A percentile compares a stretch with the other conserved stretches of the same genome.
Evolutionary conservation across 164 flowering plant genomes (phyloP).

Genomic region (Cinnamomum micranthum): DNA sequence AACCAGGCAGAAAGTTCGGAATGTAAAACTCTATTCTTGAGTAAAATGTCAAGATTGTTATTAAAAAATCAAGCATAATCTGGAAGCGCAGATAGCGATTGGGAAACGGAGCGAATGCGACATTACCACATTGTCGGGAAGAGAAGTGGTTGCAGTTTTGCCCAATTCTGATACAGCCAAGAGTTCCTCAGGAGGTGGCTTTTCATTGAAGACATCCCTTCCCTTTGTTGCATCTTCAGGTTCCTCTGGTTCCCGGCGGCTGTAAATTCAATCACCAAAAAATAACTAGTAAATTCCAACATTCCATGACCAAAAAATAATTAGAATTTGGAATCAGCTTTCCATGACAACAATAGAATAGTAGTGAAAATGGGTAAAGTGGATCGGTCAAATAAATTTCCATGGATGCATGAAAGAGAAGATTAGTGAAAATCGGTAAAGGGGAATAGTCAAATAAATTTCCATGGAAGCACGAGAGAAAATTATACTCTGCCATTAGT

Average conservation of each 20-base stretch:
- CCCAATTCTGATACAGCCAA: conserved; percentile 91
- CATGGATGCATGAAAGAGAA: no score
- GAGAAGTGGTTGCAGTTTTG: conserved; percentile 85
- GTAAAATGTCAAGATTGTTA: not conserved
- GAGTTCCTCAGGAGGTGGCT: conserved; percentile 97
- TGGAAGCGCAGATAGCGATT: not conserved
- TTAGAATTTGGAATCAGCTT: not conserved
- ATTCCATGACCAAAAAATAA: no score
- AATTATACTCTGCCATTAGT: no score
- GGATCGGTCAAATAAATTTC: no score
- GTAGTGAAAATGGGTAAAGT: not conserved
- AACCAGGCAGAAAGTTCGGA: not conserved
- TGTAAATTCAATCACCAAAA: conserved; percentile 13
- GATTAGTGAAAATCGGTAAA: not conserved
- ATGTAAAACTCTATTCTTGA: not conserved
- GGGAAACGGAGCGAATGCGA: conserved; percentile 2
- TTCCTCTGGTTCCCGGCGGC: conserved; percentile 97
- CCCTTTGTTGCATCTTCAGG: conserved; percentile 99
- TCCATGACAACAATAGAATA: not conserved
- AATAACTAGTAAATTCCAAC: no score
- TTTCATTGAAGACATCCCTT: conserved; percentile 96
- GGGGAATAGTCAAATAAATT: no score
- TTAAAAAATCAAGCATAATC: not conserved
- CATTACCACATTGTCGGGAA: conserved; percentile 94
- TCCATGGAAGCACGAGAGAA: no score